Base-by-base conservation (phyloP, 371 early-diverging fungal genomes). In the Coemansia linderi region DNA sequence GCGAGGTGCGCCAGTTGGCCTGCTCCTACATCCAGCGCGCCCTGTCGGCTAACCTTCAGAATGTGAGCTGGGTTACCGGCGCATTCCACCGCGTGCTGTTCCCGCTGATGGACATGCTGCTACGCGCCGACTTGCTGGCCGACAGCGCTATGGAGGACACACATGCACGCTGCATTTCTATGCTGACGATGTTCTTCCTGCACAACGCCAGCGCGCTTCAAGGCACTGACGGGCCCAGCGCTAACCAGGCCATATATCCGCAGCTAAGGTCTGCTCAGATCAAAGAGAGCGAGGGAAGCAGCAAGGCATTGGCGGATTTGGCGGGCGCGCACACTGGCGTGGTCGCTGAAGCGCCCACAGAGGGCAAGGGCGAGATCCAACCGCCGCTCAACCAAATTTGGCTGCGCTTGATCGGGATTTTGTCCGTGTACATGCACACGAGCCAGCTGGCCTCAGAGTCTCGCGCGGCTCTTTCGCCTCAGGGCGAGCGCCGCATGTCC, bases 91-190 rank as follows among this genome's bases (percentile, higher is more conserved):
- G 83, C 19, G 89, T 89, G 12, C 68, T 89, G 40, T 87, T 89
- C 75, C 90, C 90, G 22, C 72, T 89, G 36, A 79, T 89, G 68
- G 88, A 88, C 44, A 82, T 84, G 68, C 71, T 89, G 27, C 73
- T 85, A 66, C 83, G 83, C n/a, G 82, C 84, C 6, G 89, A 87
- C 59, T 36, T 82, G 66, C 65, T 82, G 46, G 79, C 82, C 5
- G 82, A 82, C 59, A 52, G 61, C 19, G 41, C 69, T 22, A 82
- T 82, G 82, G 82, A 82, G 57, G 82, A 82, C 61, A 82, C 82
- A 1, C 82, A 82, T 38, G 81, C 82, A 1, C 67, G 78, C 10
- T 71, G 73, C 64, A 73, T 82, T 8, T 73, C 79, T 24, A 66
- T 82, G 66, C 65, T 80, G 64, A 62, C 79, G 10, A 82, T 75